Percentiles rank a stretch among this genome's conserved stretches.
These are phyloP conservation scores for Fusarium humuli DNA, from an alignment of 2,329 filamentous ascomycete species.

Conservation along the genomic window DNA sequence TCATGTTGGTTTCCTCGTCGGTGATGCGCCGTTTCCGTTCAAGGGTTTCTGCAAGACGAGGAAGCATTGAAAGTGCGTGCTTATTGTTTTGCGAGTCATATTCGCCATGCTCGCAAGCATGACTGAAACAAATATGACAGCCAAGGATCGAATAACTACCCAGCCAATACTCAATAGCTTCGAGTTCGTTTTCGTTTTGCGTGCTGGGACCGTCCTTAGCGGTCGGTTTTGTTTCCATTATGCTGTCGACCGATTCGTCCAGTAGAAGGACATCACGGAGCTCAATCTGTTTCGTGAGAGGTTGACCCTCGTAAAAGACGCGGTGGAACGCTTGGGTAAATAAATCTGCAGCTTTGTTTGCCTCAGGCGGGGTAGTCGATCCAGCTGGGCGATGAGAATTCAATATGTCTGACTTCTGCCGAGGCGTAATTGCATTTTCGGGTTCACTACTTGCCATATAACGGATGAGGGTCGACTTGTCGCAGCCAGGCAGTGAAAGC, in stretches of 20 bases:
- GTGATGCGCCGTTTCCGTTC: constrained; percentile 43
- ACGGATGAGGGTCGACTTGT: constrained; percentile 63
- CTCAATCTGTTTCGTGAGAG: constrained; percentile 55
- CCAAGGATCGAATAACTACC: constrained; percentile 67
- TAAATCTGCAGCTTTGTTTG: constrained; percentile 58
- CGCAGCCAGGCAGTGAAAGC: constrained; percentile 63
- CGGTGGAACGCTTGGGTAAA: constrained; percentile 69
- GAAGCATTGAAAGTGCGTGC: constrained; percentile 63
- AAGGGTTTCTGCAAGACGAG: constrained; percentile 51
- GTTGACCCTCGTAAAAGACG: constrained; percentile 59
- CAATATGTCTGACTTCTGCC: constrained; percentile 65
- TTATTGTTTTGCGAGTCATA: constrained; percentile 66
- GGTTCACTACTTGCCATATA: constrained; percentile 64
- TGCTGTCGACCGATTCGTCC: constrained; percentile 65
- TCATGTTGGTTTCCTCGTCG: constrained; percentile 1
- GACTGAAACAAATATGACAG: constrained; percentile 69
- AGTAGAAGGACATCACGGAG: constrained; percentile 65
- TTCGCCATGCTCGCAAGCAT: constrained; percentile 72
- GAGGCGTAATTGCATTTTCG: constrained; percentile 63
- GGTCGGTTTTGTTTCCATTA: constrained; percentile 65
- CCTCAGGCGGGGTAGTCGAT: constrained; percentile 54
- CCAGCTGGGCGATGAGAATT: constrained; percentile 59
- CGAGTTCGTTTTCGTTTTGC: constrained; percentile 53
- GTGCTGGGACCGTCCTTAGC: constrained; percentile 58
- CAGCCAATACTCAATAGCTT: constrained; percentile 60